Base-by-base conservation (phyloP, 352 stramenopile genomes). In the Pythium scleroteichum region DNA sequence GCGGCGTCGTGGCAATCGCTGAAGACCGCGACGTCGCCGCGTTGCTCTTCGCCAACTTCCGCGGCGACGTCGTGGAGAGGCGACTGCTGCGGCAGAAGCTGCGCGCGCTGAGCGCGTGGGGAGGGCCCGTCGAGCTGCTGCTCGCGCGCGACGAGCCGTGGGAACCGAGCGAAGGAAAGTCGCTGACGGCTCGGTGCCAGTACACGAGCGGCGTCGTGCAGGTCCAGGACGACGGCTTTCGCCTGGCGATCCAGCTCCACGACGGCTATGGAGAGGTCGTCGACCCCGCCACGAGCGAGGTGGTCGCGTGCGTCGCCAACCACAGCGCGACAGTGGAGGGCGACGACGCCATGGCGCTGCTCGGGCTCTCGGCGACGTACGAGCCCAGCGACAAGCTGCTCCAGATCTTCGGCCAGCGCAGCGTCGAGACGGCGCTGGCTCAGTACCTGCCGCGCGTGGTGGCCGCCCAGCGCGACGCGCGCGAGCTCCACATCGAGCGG, bases 41-140 rank as follows among this genome's bases (percentile, higher is more conserved):
- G 46, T 32, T 75, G 12, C 49, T 72, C 1, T 61, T 67, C 17
- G 24, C 67, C 16, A 84, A 84, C 27, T 84, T 84, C 20, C 57
- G 64, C 1, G 45, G 60, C 1, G n/a, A 20, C n/a, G 64, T 81
- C 4, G 1, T 71, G 4, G 44, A 27, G 0, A 77, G 75, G 29
- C 69, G 72, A 7, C 19, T 49, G 0, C 17, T 80, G 5, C 62
- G 72, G 4, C 72, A 77, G 22, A 71, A 79, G 44, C 49, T 83
- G 4, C 69, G 75, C 0, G 66, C 69, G 1, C 44, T 83, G 5
- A 59, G 39, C n/a, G 44, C 16, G 8, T 58, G 48, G 48, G 48
- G 40, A 19, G 26, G 22, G 6, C 9, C 12, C 5, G 40, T 65
- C 22, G 48, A 58, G 26, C 32, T 65, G 39, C 58, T 39, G 13